Conservation (phyloP, 1,284 basidiomycete genomes). For the Laetiporus sulphureus region DNA sequence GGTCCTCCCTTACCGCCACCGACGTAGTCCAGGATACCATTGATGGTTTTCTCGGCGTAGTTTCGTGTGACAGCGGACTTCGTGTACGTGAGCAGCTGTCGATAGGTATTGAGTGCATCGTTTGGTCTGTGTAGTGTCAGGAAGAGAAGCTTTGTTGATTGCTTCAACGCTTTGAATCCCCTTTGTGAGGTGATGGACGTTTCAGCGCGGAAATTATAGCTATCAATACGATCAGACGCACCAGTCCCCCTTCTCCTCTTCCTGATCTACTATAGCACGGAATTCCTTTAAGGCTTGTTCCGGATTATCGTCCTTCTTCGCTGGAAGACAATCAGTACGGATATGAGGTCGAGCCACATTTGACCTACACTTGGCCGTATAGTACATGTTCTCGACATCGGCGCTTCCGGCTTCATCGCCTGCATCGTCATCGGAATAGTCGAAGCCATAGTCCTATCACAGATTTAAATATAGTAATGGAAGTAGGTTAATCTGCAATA, state of each 20-base stretch:
- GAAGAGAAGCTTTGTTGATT: slow-evolving; percentile 94
- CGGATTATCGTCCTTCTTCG: slow-evolving; percentile 87
- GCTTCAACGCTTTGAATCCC: slow-evolving; percentile 99
- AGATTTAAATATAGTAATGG: not conserved
- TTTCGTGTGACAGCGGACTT: slow-evolving; percentile 89
- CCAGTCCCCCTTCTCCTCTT: slow-evolving; percentile 92
- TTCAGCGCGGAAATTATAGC: too few species aligned
- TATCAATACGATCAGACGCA: slow-evolving; percentile 33
- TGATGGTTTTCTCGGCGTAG: slow-evolving; percentile 97
- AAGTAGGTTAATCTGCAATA: too few species aligned
- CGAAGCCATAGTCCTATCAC: slow-evolving; percentile 88
- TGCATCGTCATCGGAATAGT: slow-evolving; percentile 91
- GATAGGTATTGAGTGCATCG: slow-evolving; percentile 86
- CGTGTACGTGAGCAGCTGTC: slow-evolving; percentile 83
- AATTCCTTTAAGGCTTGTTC: slow-evolving; percentile 88
- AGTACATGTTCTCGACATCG: slow-evolving; percentile 99
- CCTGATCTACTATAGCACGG: slow-evolving; percentile 79
- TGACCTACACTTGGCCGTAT: slow-evolving; percentile 90
- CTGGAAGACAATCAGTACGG: slow-evolving; percentile 33
- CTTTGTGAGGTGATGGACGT: slow-evolving; percentile 32
- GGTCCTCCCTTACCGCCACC: slow-evolving; percentile 83
- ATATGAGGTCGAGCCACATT: too few species aligned
- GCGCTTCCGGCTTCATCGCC: slow-evolving; percentile 74
- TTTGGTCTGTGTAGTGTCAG: slow-evolving; percentile 71
- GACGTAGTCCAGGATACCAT: slow-evolving; percentile 97